phyloP scores from a whole-genome alignment of 495 filamentous ascomycete genomes.

The Annulohypoxylon stygium region DNA sequence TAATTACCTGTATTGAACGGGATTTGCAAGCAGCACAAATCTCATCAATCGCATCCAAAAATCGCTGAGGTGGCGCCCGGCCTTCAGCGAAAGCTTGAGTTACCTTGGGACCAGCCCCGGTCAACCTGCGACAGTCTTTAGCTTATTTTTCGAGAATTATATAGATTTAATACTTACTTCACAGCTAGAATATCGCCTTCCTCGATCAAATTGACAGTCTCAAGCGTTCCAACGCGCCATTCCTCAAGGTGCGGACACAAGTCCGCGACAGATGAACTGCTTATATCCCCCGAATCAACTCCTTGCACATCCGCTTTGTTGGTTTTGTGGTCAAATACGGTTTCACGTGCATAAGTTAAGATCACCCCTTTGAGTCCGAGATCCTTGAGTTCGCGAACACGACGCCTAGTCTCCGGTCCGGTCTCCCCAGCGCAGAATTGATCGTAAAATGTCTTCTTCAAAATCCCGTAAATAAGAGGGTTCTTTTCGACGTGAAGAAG shows the following conservation, averaged over 20 bases:
- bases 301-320: conserved; percentile 1
- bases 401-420: neutral
- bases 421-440: neutral
- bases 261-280: neutral
- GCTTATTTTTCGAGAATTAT: neutral
- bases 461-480: neutral
- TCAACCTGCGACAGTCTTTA: neutral
- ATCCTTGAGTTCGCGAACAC: conserved; percentile 2
- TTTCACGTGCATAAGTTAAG: conserved; percentile 3
- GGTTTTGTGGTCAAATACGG: conserved; percentile 6
- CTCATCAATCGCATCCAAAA: neutral
- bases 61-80: conserved; percentile 2
- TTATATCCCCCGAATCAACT: neutral
- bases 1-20: neutral
- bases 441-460: conserved; percentile 7
- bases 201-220: neutral
- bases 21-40: neutral
- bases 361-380: conserved; percentile 1
- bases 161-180: neutral
- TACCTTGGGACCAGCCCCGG: neutral
- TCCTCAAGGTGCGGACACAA: neutral
- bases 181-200: conserved; percentile 2
- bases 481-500: conserved; percentile 3
- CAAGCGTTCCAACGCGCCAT: neutral
- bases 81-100: conserved; percentile 4